Evolutionary conservation across 768 basidiomycete species (phyloP).

Genomic region (Termitomyces sp.): DNA sequence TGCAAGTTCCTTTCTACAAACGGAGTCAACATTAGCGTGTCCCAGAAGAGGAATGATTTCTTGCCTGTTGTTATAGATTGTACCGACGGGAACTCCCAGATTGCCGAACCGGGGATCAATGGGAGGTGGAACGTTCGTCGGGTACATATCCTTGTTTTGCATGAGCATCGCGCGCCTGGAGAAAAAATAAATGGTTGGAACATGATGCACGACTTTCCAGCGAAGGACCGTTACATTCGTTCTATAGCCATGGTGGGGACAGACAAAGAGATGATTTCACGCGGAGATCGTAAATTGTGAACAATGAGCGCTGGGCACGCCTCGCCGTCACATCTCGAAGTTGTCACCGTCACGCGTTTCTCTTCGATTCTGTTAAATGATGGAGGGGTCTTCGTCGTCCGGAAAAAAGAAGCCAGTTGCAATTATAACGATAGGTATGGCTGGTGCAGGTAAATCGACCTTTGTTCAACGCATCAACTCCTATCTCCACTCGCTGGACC

Average conservation of each 20-base stretch:
- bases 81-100: slow-evolving; percentile 19
- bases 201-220: background rate
- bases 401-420: slow-evolving; percentile 63
- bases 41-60: background rate
- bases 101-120: slow-evolving; percentile 22
- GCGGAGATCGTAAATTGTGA: background rate
- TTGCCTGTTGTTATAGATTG: slow-evolving; percentile 20
- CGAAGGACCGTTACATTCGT: slow-evolving; percentile 17
- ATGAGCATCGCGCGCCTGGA: slow-evolving; percentile 19
- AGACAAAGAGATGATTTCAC: background rate
- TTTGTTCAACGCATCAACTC: slow-evolving; percentile 95
- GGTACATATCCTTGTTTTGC: slow-evolving; percentile 17
- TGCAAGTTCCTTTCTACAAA: slow-evolving; percentile 23
- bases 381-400: slow-evolving; percentile 15
- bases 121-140: slow-evolving; percentile 7
- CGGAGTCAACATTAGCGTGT: background rate
- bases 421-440: slow-evolving; percentile 94
- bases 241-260: slow-evolving; percentile 17
- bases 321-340: background rate
- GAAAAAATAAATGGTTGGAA: background rate
- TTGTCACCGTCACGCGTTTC: slow-evolving; percentile 6
- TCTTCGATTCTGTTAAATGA: background rate
- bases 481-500: slow-evolving; percentile 70
- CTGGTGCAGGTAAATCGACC: slow-evolving; percentile 96
- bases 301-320: background rate